Evolutionary conservation across 2,329 filamentous ascomycete species (phyloP).

Genomic region (Cladosporium sp.): DNA sequence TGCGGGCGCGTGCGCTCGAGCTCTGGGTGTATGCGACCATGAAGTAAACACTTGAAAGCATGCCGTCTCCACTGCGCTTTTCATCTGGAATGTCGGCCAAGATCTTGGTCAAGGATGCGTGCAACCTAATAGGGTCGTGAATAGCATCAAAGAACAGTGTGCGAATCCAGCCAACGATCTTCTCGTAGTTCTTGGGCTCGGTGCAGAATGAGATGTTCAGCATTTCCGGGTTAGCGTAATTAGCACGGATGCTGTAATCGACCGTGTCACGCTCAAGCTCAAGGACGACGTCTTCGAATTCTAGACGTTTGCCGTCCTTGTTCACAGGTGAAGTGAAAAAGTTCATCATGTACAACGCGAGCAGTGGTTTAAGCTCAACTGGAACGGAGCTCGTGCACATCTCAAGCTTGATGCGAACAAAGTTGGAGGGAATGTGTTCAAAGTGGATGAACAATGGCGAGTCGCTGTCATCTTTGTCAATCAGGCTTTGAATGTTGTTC

Average conservation of each 20-base stretch:
- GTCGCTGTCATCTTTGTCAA: conserved; percentile 66
- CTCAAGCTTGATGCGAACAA: conserved; percentile 80
- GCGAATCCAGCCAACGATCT: conserved; percentile 78
- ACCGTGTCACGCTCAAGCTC: conserved; percentile 90
- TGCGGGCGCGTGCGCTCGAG: conserved; percentile 73
- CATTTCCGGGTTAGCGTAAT: conserved; percentile 76
- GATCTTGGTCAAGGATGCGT: conserved; percentile 71
- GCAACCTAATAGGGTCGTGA: conserved; percentile 71
- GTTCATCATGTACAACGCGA: conserved; percentile 82
- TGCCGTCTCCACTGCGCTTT: conserved; percentile 78
- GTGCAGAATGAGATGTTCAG: conserved; percentile 79
- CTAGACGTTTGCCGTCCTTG: conserved; percentile 71
- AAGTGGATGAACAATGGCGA: conserved; percentile 88
- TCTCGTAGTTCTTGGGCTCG: conserved; percentile 82
- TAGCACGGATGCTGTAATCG: conserved; percentile 72
- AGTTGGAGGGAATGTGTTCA: conserved; percentile 89
- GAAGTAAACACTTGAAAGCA: conserved; percentile 63
- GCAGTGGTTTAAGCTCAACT: conserved; percentile 77
- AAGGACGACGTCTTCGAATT: conserved; percentile 90
- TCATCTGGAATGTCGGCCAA: conserved; percentile 88
- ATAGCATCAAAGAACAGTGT: conserved; percentile 85
- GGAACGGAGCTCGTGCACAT: conserved; percentile 77
- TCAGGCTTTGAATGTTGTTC: conserved; percentile 70
- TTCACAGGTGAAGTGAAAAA: conserved; percentile 92
- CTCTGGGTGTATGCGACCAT: conserved; percentile 79